A percentile compares a stretch with the other conserved stretches of the same genome.
phyloP scores from a whole-genome alignment of 176 grass and related monocot genomes.

The Aegilops longissima region DNA sequence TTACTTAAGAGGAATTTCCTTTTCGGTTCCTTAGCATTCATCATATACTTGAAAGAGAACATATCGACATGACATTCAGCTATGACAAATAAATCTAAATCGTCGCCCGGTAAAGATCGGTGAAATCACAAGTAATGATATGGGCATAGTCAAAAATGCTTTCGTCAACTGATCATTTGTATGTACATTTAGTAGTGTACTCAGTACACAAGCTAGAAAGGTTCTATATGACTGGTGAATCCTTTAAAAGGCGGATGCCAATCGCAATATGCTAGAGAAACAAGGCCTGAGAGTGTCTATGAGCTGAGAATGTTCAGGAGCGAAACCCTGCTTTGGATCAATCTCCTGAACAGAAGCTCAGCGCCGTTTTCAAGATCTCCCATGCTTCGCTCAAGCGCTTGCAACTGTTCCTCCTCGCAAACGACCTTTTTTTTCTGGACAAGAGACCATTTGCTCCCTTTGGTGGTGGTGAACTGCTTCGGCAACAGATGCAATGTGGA shows the following conservation, averaged over 20 bases:
- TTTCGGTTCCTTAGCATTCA: slow-evolving; percentile 1
- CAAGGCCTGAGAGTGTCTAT: not conserved
- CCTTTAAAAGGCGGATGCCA: slow-evolving; percentile 33
- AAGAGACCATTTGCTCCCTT: slow-evolving; percentile 44
- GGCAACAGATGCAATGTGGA: slow-evolving; percentile 5
- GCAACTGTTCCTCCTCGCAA: slow-evolving; percentile 43
- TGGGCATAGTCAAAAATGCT: slow-evolving; percentile 15
- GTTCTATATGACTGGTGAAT: not conserved
- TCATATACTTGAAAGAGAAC: not conserved
- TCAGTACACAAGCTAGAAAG: not conserved
- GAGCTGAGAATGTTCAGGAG: slow-evolving; percentile 52
- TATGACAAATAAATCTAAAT: not conserved
- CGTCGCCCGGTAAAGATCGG: not conserved
- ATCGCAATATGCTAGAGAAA: not conserved
- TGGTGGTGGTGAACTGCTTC: slow-evolving; percentile 1
- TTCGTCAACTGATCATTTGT: not conserved
- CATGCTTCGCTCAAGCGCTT: slow-evolving; percentile 31
- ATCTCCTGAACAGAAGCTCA: slow-evolving; percentile 29
- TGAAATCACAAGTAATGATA: slow-evolving; percentile 4
- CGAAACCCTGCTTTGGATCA: slow-evolving; percentile 51
- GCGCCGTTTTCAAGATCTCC: slow-evolving; percentile 24
- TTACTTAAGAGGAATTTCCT: not conserved
- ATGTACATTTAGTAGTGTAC: slow-evolving; percentile 9
- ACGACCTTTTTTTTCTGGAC: slow-evolving; percentile 33
- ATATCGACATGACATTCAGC: not conserved